Conservation (phyloP, 1,139 yeast genomes). For the Scheffersomyces stambukii region DNA sequence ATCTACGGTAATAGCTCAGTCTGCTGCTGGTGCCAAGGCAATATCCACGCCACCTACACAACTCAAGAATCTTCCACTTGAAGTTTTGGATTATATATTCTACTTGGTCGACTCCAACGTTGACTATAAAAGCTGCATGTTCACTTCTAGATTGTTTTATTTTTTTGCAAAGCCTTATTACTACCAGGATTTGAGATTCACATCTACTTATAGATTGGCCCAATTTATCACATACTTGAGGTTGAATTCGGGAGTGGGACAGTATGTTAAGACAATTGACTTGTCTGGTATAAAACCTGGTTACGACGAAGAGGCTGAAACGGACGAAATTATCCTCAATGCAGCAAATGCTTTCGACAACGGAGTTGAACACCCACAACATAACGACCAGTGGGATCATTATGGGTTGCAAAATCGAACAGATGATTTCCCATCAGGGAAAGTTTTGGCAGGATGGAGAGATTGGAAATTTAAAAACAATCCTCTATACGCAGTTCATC, state of each 20-base stretch:
- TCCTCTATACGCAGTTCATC: conserved; percentile 50
- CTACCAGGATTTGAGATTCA: conserved; percentile 51
- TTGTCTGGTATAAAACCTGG: conserved; percentile 49
- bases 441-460: conserved; percentile 71
- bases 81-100: conserved; percentile 32
- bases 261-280: conserved; percentile 52
- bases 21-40: conserved; percentile 3
- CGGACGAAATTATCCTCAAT: conserved; percentile 13
- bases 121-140: conserved; percentile 37
- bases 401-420: conserved; percentile 2
- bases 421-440: conserved; percentile 13
- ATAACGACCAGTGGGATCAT: too few relatives aligned
- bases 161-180: conserved; percentile 49
- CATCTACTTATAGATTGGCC: conserved; percentile 70
- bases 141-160: conserved; percentile 49
- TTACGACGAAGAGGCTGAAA: conserved; percentile 37
- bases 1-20: conserved; percentile 2
- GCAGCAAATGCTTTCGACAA: conserved; percentile 2
- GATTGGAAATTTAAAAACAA: conserved; percentile 80
- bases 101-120: conserved; percentile 22
- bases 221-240: conserved; percentile 69
- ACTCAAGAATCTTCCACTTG: conserved; percentile 28
- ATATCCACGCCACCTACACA: conserved; percentile 10
- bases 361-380: too few relatives aligned
- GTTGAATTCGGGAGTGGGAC: conserved; percentile 51